Evolutionary conservation across 345 rosid genomes (phyloP).

Genomic region (Boechera stricta): DNA sequence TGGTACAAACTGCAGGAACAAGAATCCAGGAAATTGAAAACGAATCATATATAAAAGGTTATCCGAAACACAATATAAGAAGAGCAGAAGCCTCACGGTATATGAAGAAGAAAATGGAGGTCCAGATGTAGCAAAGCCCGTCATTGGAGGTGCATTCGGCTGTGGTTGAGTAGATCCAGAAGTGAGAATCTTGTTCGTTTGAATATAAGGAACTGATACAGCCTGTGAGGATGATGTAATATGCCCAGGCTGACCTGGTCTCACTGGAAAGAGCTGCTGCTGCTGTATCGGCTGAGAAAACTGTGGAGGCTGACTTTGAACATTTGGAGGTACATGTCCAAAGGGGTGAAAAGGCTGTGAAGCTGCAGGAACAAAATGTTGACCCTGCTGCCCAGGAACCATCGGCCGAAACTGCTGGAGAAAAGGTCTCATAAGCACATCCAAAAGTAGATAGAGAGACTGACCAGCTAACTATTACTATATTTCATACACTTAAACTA

Average conservation of each 20-base stretch:
- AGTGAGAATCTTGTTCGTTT: constrained; percentile 62
- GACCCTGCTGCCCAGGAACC: constrained; percentile 70
- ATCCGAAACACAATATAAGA: constrained; percentile 9
- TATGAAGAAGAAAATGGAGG: constrained; percentile 62
- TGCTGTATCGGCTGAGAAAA: constrained; percentile 72
- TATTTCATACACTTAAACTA: constrained; percentile 1
- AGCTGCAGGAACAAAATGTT: constrained; percentile 60
- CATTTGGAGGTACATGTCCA: constrained; percentile 68
- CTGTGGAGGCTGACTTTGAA: constrained; percentile 65
- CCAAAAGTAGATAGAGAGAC: constrained; percentile 31
- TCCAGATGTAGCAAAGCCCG: constrained; percentile 62
- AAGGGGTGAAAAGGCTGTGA: constrained; percentile 78
- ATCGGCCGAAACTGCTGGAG: constrained; percentile 68
- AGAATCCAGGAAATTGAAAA: constrained; percentile 23
- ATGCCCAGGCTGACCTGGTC: constrained; percentile 79
- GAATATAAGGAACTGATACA: constrained; percentile 60
- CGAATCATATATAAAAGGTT: constrained; percentile 7
- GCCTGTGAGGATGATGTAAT: constrained; percentile 64
- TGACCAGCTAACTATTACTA: constrained; percentile 1
- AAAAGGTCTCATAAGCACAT: constrained; percentile 30
- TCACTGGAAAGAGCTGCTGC: constrained; percentile 65
- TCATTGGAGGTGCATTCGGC: constrained; percentile 50
- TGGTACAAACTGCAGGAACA: constrained; percentile 58
- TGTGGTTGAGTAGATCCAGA: constrained; percentile 63
- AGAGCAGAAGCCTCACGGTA: constrained; percentile 52